phyloP scores from a whole-genome alignment of 805 yeast species.

The Saccharomycopsis schoenii region DNA sequence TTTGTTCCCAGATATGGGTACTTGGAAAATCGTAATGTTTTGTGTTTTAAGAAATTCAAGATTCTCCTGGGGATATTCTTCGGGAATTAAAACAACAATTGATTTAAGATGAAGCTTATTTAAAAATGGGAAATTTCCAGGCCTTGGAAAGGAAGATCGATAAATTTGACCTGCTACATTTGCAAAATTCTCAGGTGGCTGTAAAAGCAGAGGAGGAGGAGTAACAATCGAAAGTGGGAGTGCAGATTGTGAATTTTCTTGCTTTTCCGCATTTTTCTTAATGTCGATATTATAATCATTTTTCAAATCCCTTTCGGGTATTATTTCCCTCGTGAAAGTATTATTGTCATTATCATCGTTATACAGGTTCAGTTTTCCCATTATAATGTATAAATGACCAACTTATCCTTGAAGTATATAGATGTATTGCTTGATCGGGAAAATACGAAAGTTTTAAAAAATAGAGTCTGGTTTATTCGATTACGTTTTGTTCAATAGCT shows the following conservation, averaged over 20 bases:
- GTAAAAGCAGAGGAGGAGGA: background rate
- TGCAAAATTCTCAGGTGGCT: conserved; percentile 86
- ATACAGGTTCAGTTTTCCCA: background rate
- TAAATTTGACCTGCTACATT: conserved; percentile 71
- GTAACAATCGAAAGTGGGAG: background rate
- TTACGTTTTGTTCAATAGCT: too few species aligned
- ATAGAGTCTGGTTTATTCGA: too few species aligned
- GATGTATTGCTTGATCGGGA: too few species aligned
- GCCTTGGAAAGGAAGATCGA: conserved; percentile 82
- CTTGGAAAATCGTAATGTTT: conserved; percentile 64
- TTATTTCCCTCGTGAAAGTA: background rate
- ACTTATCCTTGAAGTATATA: too few species aligned
- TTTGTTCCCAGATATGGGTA: conserved; percentile 92
- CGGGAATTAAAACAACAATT: conserved; percentile 79
- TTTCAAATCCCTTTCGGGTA: background rate
- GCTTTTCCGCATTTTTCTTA: background rate
- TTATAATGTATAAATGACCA: background rate
- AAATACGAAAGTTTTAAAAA: too few species aligned
- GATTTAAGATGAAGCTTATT: conserved; percentile 55
- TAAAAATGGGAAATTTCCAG: conserved; percentile 70
- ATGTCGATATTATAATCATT: too few species aligned
- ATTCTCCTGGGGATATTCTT: conserved; percentile 79
- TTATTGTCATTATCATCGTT: background rate
- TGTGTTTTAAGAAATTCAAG: conserved; percentile 49
- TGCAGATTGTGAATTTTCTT: background rate